These are phyloP conservation scores for Peribolospora kevripleyi DNA, from an alignment of 768 basidiomycete genomes.

Conservation along the genomic window DNA sequence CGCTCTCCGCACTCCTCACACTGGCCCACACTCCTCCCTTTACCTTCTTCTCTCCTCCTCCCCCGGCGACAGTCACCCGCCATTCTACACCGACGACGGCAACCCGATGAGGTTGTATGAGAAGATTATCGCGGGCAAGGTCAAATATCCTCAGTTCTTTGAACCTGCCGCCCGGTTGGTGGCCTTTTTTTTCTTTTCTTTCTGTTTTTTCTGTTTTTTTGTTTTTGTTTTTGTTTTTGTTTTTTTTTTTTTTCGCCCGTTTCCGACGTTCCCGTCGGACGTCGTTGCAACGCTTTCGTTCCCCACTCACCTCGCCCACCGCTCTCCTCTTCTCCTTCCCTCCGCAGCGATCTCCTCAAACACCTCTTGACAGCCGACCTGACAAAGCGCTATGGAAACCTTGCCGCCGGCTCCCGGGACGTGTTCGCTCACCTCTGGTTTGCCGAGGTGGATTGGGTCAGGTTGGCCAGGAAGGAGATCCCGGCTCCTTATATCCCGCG, in stretches of 20 bases:
- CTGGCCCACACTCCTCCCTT: background rate
- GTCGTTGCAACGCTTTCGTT: too few relatives aligned
- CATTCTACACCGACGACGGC: constrained; percentile 46
- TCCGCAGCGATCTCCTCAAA: constrained; percentile 47
- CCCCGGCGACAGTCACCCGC: constrained; percentile 27
- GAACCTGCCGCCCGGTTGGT: constrained; percentile 40
- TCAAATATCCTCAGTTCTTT: constrained; percentile 76
- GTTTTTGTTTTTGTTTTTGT: too few relatives aligned
- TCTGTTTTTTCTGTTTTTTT: too few relatives aligned
- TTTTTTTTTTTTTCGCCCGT: too few relatives aligned
- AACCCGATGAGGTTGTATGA: constrained; percentile 97
- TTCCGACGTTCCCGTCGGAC: too few relatives aligned
- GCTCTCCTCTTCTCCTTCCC: too few relatives aligned
- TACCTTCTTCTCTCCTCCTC: background rate
- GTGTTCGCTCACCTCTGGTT: constrained; percentile 87
- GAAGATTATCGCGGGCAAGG: constrained; percentile 71
- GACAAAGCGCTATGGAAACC: constrained; percentile 74
- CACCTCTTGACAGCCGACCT: constrained; percentile 81
- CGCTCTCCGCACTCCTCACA: constrained; percentile 3
- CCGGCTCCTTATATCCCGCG: constrained; percentile 85
- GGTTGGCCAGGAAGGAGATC: constrained; percentile 52
- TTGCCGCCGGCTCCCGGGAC: constrained; percentile 79
- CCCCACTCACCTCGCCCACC: too few relatives aligned
- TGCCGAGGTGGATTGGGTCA: constrained; percentile 71
- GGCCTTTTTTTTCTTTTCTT: too few relatives aligned